Evolutionary conservation across 306 rosid species (phyloP).

Genomic region (Notholithocarpus densiflorus): DNA sequence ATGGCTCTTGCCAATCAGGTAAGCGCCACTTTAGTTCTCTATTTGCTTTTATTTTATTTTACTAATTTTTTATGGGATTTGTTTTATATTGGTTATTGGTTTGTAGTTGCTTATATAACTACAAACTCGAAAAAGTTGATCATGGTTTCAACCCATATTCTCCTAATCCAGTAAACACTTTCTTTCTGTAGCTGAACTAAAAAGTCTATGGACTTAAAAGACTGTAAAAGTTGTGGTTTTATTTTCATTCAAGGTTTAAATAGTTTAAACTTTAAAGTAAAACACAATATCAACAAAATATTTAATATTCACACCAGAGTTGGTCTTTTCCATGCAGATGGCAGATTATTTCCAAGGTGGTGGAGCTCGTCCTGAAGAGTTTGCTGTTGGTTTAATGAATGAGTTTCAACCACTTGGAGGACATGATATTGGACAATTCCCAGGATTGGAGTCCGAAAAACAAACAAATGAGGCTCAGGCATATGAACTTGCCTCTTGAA

Average conservation of each 20-base stretch:
- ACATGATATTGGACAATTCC: constrained; percentile 82
- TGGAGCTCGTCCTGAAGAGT: constrained; percentile 42
- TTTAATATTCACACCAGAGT: constrained; percentile 4
- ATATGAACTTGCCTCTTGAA: constrained; percentile 32
- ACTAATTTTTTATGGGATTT: background rate
- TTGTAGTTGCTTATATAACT: background rate
- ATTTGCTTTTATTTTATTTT: background rate
- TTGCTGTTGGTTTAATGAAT: constrained; percentile 59
- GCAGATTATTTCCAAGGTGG: constrained; percentile 67
- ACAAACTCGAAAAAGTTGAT: background rate
- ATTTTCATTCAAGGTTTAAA: background rate
- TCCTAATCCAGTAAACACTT: background rate
- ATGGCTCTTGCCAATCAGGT: constrained; percentile 81
- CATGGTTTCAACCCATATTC: background rate
- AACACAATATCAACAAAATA: background rate
- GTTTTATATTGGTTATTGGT: background rate
- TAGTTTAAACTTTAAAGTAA: too few species aligned
- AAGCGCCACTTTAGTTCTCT: constrained; percentile 20
- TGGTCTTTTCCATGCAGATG: constrained; percentile 44
- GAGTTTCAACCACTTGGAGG: constrained; percentile 65
- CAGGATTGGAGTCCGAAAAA: constrained; percentile 44
- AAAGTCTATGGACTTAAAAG: background rate
- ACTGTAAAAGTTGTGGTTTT: background rate
- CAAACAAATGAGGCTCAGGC: constrained; percentile 29
- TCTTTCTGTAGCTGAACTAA: background rate